Base-by-base conservation (phyloP, 73 alveolate species). In the Uronychia setigera region DNA sequence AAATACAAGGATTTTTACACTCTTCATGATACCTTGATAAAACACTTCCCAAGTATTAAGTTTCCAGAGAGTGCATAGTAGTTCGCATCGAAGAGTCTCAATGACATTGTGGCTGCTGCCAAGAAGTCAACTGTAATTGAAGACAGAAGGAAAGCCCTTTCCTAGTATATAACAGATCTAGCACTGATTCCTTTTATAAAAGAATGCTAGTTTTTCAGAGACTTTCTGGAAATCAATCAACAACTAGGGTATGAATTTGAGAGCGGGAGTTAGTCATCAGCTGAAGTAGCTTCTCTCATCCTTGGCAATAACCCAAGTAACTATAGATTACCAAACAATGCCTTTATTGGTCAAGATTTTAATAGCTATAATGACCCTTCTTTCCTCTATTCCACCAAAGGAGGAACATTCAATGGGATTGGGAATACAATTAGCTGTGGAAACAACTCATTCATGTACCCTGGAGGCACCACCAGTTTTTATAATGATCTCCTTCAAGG, bases 1-100 rank as follows among this genome's bases (percentile, higher is more conserved):
- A 86, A 90, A 74, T 96, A 93, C 78, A 96, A 94, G 75, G 91
- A 92, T 32, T 92, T 96, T 83, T 92, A 96, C 81, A 79, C 67
- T 34, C 82, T 96, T 1, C 98, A 96, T 79, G 91, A 87, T 32
- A 28, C 84, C 9, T 33, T 89, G 31, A 74, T 79, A 0, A 84
- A 85, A 32, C 79, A 80, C 58, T 89, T 67, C 86, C 95, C 95
- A 26, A 89, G 67, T 58, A 75, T 89, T 27, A 86, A 84, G 78
- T 81, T 80, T 81, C 89, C 93, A 1, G 67, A 59, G 35, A 77
- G 87, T 32, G 33, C 87, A 1, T 46, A 27, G 80, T 27, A 77
- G 26, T 85, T 85, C 76, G 34, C 80, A 0, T 57, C 76, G 32
- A 85, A 85, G 31, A 77, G 79, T 77, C 78, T 78, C 13, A 35